Base-by-base conservation (phyloP, 1,284 basidiomycete genomes). In the Naganishia cerealis region DNA sequence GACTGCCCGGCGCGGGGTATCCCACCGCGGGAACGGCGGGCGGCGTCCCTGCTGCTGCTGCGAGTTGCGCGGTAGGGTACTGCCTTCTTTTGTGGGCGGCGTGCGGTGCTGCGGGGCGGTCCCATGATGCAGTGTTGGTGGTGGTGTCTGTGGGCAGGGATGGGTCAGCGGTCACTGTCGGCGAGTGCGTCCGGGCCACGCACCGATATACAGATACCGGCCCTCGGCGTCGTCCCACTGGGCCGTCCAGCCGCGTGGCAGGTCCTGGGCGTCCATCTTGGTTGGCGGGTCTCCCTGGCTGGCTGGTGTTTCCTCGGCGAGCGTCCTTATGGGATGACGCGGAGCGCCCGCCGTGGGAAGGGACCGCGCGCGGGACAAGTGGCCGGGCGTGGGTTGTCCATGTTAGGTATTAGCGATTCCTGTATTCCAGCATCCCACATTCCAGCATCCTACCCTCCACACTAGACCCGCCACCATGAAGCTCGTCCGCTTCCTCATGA, bases 401-500 rank as follows among this genome's bases (percentile, higher is more conserved):
- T n/a, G n/a, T n/a, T n/a, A n/a, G n/a, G n/a, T n/a, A n/a, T n/a
- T n/a, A n/a, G n/a, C n/a, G n/a, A n/a, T n/a, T n/a, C n/a, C n/a
- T 10, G n/a, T 3, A 21, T 21, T 21, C 13, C 9, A n/a, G n/a
- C 10, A 48, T 48, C 8, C 24, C 46, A 48, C 12, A 21, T 36
- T 50, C 39, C 26, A n/a, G n/a, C 53, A 57, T 40, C 33, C 40
- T 38, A 52, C n/a, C 43, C 10, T 6, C 8, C 55, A 15, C 52
- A 69, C 71, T 69, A 75, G 75, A 73, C 73, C 77, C 74, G 39
- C 71, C 78, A 80, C 56, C 67, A 82, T 82, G 81, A 82, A 82
- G 81, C 78, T 82, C 77, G 81, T 82, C 77, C 79, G 81, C 81
- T 95, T 97, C 83, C 87, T 97, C 85, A 98, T 98, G 95, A 99